Percentiles rank a stretch among this genome's conserved stretches.
Conservation (phyloP, 202 grass and related monocot species). For the Bolboschoenoplectus hybrid region DNA sequence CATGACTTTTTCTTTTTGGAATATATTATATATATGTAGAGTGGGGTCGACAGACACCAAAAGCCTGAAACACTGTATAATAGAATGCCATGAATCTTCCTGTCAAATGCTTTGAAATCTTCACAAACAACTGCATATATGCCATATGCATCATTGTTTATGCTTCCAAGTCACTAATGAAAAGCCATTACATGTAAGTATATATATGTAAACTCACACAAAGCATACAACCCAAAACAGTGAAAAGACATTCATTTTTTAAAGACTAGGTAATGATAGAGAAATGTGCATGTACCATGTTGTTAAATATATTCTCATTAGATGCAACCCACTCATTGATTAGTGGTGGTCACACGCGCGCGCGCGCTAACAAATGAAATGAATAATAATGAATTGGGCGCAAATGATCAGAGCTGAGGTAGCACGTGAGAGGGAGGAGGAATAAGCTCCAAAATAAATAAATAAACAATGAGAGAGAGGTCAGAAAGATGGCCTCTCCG, state of each 20-base stretch:
- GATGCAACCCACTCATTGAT: not conserved
- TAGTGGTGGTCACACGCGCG: not conserved
- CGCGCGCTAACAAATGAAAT: not conserved
- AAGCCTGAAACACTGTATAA: not conserved
- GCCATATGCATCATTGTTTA: not conserved
- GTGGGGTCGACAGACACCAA: not conserved
- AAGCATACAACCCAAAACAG: not conserved
- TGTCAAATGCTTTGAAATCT: not conserved
- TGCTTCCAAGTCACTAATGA: not conserved
- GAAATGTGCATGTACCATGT: not conserved
- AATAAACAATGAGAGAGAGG: not conserved
- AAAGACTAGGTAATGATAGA: no score
- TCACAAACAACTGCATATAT: not conserved
- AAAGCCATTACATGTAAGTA: not conserved
- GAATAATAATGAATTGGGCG: not conserved
- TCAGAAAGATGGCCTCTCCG: conserved; percentile 23
- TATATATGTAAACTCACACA: not conserved
- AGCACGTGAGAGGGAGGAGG: conserved; percentile 21
- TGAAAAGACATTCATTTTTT: no score
- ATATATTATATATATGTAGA: not conserved
- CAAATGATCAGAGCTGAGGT: not conserved
- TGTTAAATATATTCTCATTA: not conserved
- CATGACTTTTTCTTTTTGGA: not conserved
- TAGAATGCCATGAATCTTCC: not conserved
- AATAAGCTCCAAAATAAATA: not conserved